Conservation (phyloP, 306 rosid genomes). For the Lathyrus oleraceus region DNA sequence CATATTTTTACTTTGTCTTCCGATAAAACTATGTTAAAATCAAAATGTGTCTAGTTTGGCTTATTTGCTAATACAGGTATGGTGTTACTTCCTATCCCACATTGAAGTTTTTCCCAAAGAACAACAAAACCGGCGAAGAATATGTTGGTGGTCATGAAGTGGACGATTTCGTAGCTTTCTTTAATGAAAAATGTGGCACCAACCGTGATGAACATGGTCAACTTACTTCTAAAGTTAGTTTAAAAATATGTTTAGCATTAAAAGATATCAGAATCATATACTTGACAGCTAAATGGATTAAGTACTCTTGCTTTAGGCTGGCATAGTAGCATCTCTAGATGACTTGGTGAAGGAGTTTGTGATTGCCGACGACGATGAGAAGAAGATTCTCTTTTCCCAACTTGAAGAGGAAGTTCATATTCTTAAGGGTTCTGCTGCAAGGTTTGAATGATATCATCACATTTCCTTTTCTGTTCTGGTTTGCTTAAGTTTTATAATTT, state of each 20-base stretch:
- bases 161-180: slow-evolving; percentile 71
- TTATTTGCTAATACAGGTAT: slow-evolving; percentile 53
- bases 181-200: slow-evolving; percentile 76
- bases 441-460: slow-evolving; percentile 44
- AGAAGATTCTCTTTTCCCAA: slow-evolving; percentile 53
- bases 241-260: slow-evolving; percentile 4
- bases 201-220: slow-evolving; percentile 78
- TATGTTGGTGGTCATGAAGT: slow-evolving; percentile 72
- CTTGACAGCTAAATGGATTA: slow-evolving; percentile 2
- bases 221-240: slow-evolving; percentile 65
- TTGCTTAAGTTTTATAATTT: slow-evolving; percentile 4
- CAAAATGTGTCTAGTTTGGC: slow-evolving; percentile 26
- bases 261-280: neutral
- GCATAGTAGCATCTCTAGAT: slow-evolving; percentile 53
- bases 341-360: slow-evolving; percentile 74
- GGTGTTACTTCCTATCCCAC: slow-evolving; percentile 80
- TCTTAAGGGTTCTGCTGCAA: slow-evolving; percentile 70
- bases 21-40: slow-evolving; percentile 17
- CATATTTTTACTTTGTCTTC: slow-evolving; percentile 5
- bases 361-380: slow-evolving; percentile 57
- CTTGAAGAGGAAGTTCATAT: slow-evolving; percentile 76
- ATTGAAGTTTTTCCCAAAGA: slow-evolving; percentile 76
- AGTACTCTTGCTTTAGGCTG: slow-evolving; percentile 63
- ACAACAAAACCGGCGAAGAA: slow-evolving; percentile 82
- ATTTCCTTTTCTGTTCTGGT: slow-evolving; percentile 24